Conservation (phyloP, 257 asterid genomes). For the Nemophila menziesii region DNA sequence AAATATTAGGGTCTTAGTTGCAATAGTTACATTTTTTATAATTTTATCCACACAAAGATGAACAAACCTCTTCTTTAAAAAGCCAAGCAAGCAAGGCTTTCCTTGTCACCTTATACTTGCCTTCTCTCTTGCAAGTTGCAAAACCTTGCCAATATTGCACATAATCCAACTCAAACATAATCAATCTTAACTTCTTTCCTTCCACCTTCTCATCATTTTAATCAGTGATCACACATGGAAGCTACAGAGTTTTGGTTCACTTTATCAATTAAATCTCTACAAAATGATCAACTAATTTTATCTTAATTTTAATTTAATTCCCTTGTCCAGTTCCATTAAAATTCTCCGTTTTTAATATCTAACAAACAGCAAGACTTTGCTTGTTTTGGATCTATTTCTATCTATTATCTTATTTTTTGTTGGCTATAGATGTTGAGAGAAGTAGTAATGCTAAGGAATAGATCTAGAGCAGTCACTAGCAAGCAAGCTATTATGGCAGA, state of each 20-base stretch:
- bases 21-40: no score
- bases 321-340: background rate
- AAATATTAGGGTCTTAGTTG: no score
- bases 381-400: background rate
- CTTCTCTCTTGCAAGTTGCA: no score
- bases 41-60: no score
- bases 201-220: background rate
- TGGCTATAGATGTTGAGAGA: constrained; percentile 13
- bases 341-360: no score
- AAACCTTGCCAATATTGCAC: no score
- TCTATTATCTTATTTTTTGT: background rate
- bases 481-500: constrained; percentile 61
- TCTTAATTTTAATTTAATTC: no score
- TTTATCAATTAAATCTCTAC: background rate
- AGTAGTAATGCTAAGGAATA: constrained; percentile 47
- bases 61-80: background rate
- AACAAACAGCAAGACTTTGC: background rate
- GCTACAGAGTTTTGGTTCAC: constrained; percentile 21
- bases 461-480: constrained; percentile 59
- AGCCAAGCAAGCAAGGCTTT: background rate
- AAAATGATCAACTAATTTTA: no score
- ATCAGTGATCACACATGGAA: constrained; percentile 15
- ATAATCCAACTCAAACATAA: background rate
- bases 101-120: background rate
- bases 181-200: background rate